These are phyloP conservation scores for Manihot esculenta DNA, from an alignment of 441 rosid genomes.

Conservation along the genomic window DNA sequence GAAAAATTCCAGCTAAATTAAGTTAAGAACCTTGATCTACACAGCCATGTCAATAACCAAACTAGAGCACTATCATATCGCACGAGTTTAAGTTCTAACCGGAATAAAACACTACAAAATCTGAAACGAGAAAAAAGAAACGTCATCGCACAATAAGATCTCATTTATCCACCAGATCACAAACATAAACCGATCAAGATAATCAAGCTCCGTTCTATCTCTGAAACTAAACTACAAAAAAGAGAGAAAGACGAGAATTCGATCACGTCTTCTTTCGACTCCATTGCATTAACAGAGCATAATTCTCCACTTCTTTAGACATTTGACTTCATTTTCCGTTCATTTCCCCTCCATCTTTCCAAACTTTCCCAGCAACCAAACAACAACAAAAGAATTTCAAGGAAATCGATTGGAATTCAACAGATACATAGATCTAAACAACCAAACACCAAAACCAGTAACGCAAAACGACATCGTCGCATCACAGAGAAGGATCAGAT, in stretches of 20 bases:
- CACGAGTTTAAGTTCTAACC: too few relatives aligned
- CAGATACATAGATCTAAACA: neutral
- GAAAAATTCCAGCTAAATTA: neutral
- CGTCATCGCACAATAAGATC: neutral
- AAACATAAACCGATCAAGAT: neutral
- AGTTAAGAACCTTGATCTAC: neutral
- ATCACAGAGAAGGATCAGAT: neutral
- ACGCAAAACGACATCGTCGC: neutral
- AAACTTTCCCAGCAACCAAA: constrained; percentile 7
- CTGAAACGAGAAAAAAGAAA: too few relatives aligned
- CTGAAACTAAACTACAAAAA: neutral
- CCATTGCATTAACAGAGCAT: too few relatives aligned
- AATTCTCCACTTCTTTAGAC: neutral
- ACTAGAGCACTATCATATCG: neutral
- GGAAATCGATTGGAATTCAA: neutral
- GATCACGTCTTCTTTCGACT: neutral
- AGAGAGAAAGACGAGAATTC: neutral
- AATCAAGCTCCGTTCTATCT: neutral
- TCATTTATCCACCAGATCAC: constrained; percentile 8
- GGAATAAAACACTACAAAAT: too few relatives aligned
- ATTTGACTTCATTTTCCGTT: neutral
- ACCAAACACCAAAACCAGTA: neutral
- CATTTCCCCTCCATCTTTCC: neutral
- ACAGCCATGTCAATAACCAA: neutral
- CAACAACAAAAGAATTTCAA: neutral